A percentile compares a stretch with the other conserved stretches of the same genome.
Evolutionary conservation across 2,329 filamentous ascomycete genomes (phyloP).

Genomic region (Sphaerostilbella broomeana): DNA sequence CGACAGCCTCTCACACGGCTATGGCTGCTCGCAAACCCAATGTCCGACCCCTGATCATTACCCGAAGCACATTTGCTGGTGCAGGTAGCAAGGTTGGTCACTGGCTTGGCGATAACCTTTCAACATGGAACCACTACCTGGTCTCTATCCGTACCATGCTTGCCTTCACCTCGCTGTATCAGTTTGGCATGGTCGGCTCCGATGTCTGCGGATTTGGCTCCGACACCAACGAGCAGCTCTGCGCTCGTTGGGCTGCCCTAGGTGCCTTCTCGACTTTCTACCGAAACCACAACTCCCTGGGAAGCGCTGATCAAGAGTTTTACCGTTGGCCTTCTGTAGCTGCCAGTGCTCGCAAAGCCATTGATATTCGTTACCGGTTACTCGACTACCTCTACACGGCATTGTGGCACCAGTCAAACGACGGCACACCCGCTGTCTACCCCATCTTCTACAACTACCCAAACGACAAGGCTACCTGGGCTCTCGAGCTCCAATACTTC

Average conservation of each 20-base stretch:
- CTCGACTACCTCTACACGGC: constrained; percentile 79
- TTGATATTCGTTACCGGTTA: constrained; percentile 67
- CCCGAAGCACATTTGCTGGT: constrained; percentile 73
- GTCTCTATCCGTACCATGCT: constrained; percentile 73
- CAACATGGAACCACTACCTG: constrained; percentile 66
- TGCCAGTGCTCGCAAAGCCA: constrained; percentile 58
- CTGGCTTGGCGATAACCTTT: constrained; percentile 74
- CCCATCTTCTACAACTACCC: constrained; percentile 70
- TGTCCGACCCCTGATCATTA: constrained; percentile 78
- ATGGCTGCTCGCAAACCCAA: constrained; percentile 56
- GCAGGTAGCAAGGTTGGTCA: constrained; percentile 71
- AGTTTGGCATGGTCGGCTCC: constrained; percentile 61
- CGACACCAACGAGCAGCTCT: constrained; percentile 56
- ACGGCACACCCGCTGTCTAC: constrained; percentile 59
- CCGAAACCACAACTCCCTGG: constrained; percentile 57
- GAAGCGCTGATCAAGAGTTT: constrained; percentile 52
- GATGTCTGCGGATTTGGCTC: constrained; percentile 73
- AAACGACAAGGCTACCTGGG: constrained; percentile 37
- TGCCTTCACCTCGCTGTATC: constrained; percentile 62
- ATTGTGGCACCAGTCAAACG: constrained; percentile 51
- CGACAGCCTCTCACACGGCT: constrained; percentile 69
- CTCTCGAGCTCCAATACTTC: constrained; percentile 44
- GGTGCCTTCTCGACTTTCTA: constrained; percentile 68
- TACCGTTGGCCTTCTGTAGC: constrained; percentile 62
- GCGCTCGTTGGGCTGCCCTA: constrained; percentile 61